These are phyloP conservation scores for Alternaria angustiovoidea DNA, from an alignment of 2,329 filamentous ascomycete species.

Conservation along the genomic window DNA sequence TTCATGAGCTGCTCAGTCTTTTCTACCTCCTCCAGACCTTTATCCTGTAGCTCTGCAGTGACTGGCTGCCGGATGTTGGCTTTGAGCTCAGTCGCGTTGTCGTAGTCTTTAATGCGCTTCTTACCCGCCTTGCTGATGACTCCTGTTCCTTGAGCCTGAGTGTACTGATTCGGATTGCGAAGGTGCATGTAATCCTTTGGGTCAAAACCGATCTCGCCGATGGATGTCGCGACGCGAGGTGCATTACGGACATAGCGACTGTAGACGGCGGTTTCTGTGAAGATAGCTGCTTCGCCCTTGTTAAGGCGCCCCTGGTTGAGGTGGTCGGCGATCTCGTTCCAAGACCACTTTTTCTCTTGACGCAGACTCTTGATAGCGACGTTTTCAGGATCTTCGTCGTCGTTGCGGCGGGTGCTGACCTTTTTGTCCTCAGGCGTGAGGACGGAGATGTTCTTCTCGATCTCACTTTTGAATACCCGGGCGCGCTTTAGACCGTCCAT, in stretches of 20 bases:
- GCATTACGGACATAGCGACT: conserved; percentile 46
- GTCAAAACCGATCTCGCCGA: conserved; percentile 41
- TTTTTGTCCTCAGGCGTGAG: conserved; percentile 13
- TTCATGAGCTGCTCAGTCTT: conserved; percentile 37
- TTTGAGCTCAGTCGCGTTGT: conserved; percentile 31
- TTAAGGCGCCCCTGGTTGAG: conserved; percentile 37
- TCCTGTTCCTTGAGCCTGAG: conserved; percentile 4
- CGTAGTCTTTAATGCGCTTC: conserved; percentile 35
- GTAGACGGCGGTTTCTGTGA: conserved; percentile 47
- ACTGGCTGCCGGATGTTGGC: conserved; percentile 29
- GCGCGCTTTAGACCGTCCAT: conserved; percentile 29
- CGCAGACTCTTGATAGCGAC: conserved; percentile 45
- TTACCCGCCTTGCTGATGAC: conserved; percentile 23
- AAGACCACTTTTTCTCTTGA: conserved; percentile 29
- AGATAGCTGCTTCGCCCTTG: conserved; percentile 22
- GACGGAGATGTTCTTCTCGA: conserved; percentile 22
- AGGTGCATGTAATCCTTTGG: conserved; percentile 47
- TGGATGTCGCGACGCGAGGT: conserved; percentile 29
- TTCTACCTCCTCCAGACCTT: conserved; percentile 27
- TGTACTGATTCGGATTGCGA: conserved; percentile 26
- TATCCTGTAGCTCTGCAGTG: background rate
- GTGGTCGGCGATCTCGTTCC: conserved; percentile 37
- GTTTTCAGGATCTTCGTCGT: conserved; percentile 43
- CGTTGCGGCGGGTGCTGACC: background rate
- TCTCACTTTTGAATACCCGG: conserved; percentile 26